phyloP scores from a whole-genome alignment of 2,329 filamentous ascomycete genomes.

The Aspergillus aculeatus region DNA sequence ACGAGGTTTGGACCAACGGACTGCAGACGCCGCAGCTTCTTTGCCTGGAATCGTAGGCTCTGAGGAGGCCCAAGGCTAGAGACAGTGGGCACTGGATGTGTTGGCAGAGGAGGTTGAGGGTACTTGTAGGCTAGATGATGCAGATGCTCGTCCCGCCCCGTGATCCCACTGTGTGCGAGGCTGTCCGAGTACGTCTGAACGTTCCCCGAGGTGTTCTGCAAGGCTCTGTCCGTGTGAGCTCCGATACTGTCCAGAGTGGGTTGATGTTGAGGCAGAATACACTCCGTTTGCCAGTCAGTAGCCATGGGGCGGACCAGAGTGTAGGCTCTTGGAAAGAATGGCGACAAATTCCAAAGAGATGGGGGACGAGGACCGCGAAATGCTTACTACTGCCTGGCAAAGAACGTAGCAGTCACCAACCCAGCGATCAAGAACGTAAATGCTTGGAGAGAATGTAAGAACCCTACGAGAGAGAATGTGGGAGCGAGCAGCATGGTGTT shows the following conservation, averaged over 20 bases:
- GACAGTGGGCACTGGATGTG: slow-evolving; percentile 27
- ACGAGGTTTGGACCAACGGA: slow-evolving; percentile 30
- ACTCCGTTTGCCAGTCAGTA: slow-evolving; percentile 43
- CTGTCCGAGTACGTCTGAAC: slow-evolving; percentile 42
- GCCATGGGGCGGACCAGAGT: slow-evolving; percentile 37
- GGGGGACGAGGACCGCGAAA: slow-evolving; percentile 34
- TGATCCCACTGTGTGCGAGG: slow-evolving; percentile 28
- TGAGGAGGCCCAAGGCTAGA: slow-evolving; percentile 29
- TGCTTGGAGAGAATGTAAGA: slow-evolving; percentile 44
- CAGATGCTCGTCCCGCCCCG: slow-evolving; percentile 35
- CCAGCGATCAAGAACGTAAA: slow-evolving; percentile 39
- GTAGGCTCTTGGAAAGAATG: slow-evolving; percentile 41
- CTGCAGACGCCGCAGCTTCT: slow-evolving; percentile 37
- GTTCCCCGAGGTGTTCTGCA: slow-evolving; percentile 46
- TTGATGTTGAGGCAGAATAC: slow-evolving; percentile 39
- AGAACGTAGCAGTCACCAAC: slow-evolving; percentile 38
- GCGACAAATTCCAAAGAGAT: slow-evolving; percentile 40
- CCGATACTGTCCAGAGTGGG: slow-evolving; percentile 36
- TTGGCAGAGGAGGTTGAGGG: slow-evolving; percentile 28
- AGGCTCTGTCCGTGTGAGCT: slow-evolving; percentile 37
- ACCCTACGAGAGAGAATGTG: slow-evolving; percentile 45
- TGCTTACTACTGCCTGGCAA: slow-evolving; percentile 40
- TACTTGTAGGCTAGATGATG: slow-evolving; percentile 40
- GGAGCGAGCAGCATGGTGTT: slow-evolving; percentile 43
- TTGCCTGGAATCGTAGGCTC: slow-evolving; percentile 33